Base-by-base conservation (phyloP, 2,329 filamentous ascomycete genomes). In the Blastomyces gilchristii region DNA sequence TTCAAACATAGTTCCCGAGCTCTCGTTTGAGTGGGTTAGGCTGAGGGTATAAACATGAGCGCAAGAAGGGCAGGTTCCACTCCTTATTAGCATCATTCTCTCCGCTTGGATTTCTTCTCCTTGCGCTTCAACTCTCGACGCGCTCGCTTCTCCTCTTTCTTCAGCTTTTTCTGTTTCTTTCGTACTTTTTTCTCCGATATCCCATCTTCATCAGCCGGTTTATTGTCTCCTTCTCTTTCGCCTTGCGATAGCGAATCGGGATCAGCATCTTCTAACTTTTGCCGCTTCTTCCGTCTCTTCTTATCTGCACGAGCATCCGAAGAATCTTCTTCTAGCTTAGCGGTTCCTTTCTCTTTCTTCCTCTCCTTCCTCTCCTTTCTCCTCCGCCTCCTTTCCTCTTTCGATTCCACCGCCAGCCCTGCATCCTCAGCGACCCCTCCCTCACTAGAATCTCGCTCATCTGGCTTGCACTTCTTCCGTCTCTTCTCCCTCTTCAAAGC, bases 51-150 rank as follows among this genome's bases (percentile, higher is more conserved):
- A 43, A n/a, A 58, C 9, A 58, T n/a, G 53, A 16, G 18, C 39
- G 39, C 22, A 39, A 4, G 16, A 56, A 22, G 53, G n/a, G 2
- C 22, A 61, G 7, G 47, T 18, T 76, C 47, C 37, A 43, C 31
- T 39, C 22, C 58, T 63, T 60, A 52, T 39, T 34, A 70, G 68
- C 58, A 22, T 72, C 70, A 66, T 75, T 73, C 62, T 73, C 71
- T 67, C 67, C 77, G 68, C 76, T 76, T 83, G 63, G 81, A 81
- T 65, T 81, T 79, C 5, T 67, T 68, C 3, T 71, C 70, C 50
- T 73, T 73, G 7, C 68, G 63, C 61, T 67, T 66, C 43, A 67
- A 69, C 70, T 63, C 68, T 64, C 64, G 68, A 65, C 57, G 69
- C 41, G 63, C 63, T 59, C 61, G 65, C 69, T 62, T 67, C 70